Percentiles rank a stretch among this genome's conserved stretches.
Evolutionary conservation across 2,329 filamentous ascomycete genomes (phyloP).

Genomic region (Pezicula neosporulosa): DNA sequence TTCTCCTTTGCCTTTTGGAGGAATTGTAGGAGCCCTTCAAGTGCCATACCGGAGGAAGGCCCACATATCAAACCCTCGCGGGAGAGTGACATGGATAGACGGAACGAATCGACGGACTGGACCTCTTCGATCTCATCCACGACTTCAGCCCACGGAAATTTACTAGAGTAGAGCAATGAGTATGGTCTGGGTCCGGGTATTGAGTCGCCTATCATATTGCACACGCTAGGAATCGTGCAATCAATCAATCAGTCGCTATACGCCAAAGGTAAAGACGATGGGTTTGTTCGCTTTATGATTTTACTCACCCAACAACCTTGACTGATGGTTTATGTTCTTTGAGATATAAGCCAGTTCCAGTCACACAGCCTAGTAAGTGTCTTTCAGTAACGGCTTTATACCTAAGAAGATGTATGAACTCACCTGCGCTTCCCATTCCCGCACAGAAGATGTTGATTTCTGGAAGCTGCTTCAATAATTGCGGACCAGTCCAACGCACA

Average conservation of each 20-base stretch:
- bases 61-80: no score
- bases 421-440: no score
- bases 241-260: neutral
- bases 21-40: no score
- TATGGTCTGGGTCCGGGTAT: neutral
- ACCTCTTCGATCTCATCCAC: no score
- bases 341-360: constrained; percentile 37
- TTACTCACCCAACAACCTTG: constrained; percentile 22
- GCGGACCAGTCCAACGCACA: constrained; percentile 55
- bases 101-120: no score
- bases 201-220: neutral
- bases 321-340: constrained; percentile 32
- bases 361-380: constrained; percentile 42
- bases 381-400: no score
- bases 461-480: constrained; percentile 51
- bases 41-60: no score
- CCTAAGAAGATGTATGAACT: no score
- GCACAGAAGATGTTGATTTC: constrained; percentile 52
- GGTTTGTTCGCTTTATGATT: no score
- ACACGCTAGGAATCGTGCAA: no score
- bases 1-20: no score
- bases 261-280: neutral
- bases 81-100: no score
- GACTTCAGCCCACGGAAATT: neutral
- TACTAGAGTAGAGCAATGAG: neutral